Evolutionary conservation across 441 rosid species (phyloP).

Genomic region (Pelargonium cotyledonis): DNA sequence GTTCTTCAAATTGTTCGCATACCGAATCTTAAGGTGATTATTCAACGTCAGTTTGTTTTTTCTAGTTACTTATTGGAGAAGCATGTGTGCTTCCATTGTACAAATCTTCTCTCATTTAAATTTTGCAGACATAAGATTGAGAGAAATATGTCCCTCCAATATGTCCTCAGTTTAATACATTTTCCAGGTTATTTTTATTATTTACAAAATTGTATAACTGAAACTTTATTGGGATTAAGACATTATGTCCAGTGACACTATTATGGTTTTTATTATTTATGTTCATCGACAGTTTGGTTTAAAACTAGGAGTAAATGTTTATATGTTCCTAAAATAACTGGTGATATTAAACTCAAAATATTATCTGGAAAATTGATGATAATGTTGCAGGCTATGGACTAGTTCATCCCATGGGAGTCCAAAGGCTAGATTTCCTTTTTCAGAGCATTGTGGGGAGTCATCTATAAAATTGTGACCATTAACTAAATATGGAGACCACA

Average conservation of each 20-base stretch:
- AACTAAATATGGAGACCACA: neutral
- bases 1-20: slow-evolving; percentile 50
- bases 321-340: neutral
- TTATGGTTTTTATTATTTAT: neutral
- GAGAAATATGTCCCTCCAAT: neutral
- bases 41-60: slow-evolving; percentile 12
- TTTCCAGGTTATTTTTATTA: neutral
- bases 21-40: slow-evolving; percentile 50
- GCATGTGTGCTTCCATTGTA: neutral
- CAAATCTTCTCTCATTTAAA: neutral
- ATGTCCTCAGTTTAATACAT: neutral
- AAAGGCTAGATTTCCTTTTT: neutral
- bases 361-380: neutral
- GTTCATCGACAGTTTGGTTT: neutral
- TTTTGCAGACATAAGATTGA: neutral
- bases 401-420: neutral
- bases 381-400: slow-evolving; percentile 8
- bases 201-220: neutral
- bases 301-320: neutral
- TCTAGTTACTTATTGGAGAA: slow-evolving; percentile 3
- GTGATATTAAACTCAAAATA: neutral
- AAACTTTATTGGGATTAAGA: neutral
- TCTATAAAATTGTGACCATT: neutral
- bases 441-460: neutral
- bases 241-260: neutral